Conservation (phyloP, 1,284 basidiomycete genomes). For the Erythrobasidium hasegawianum region DNA sequence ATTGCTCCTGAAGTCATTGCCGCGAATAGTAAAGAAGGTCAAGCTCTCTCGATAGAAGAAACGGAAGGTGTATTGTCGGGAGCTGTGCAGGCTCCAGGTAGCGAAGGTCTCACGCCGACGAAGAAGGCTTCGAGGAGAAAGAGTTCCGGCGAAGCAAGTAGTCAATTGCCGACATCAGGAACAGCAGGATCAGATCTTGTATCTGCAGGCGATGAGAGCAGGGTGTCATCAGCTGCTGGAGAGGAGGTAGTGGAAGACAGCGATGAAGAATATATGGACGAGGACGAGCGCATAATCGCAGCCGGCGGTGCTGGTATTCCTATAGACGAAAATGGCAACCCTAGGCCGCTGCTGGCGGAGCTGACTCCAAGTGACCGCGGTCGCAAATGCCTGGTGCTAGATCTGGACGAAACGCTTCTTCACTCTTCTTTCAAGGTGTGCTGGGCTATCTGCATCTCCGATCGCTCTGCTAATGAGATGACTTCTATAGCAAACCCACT, state of each 20-base stretch:
- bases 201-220: conserved; percentile 41
- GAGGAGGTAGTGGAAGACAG: conserved; percentile 53
- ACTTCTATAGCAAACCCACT: conserved; percentile 73
- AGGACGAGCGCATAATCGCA: conserved; percentile 72
- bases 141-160: conserved; percentile 47
- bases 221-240: conserved; percentile 53
- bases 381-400: conserved; percentile 83
- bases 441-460: no score
- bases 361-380: conserved; percentile 69
- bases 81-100: conserved; percentile 67
- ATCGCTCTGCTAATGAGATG: no score
- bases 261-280: conserved; percentile 61
- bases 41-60: conserved; percentile 52
- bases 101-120: conserved; percentile 52
- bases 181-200: conserved; percentile 49
- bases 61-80: conserved; percentile 65
- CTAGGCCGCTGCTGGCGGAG: conserved; percentile 75
- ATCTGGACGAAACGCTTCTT: conserved; percentile 91
- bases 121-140: conserved; percentile 43
- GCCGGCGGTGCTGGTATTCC: conserved; percentile 79
- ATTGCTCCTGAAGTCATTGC: conserved; percentile 34
- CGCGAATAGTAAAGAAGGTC: conserved; percentile 41
- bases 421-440: conserved; percentile 57
- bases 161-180: not conserved
- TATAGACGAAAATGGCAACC: conserved; percentile 75